Evolutionary conservation across 768 basidiomycete genomes (phyloP).

Genomic region (Amanita phalloides): DNA sequence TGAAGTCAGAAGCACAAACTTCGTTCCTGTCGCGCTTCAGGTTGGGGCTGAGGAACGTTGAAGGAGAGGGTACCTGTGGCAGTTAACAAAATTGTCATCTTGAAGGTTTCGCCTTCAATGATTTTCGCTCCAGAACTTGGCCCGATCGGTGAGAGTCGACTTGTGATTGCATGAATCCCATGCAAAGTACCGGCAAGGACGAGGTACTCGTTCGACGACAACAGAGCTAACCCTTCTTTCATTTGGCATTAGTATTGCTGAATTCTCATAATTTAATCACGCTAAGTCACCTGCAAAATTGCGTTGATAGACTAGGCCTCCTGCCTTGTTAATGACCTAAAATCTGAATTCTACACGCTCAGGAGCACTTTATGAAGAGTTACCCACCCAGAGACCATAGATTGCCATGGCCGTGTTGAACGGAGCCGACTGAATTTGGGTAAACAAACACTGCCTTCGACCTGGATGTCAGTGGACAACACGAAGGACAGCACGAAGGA

Average conservation of each 20-base stretch:
- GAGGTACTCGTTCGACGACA: constrained; percentile 91
- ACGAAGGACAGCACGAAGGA: too few species aligned
- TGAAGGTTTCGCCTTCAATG: constrained; percentile 95
- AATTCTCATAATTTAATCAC: not conserved
- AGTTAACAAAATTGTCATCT: constrained; percentile 85
- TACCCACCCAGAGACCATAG: constrained; percentile 8
- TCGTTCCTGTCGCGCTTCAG: constrained; percentile 54
- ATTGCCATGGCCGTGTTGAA: constrained; percentile 1
- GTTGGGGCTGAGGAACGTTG: not conserved
- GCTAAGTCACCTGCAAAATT: constrained; percentile 66
- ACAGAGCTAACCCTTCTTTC: constrained; percentile 80
- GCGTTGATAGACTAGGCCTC: constrained; percentile 89
- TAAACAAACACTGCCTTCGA: not conserved
- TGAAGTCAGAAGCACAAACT: constrained; percentile 89
- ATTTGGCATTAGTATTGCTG: not conserved
- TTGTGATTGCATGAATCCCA: constrained; percentile 97
- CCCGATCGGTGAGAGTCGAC: constrained; percentile 76
- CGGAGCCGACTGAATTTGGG: not conserved
- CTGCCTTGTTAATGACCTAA: constrained; percentile 96
- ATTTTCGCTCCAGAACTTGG: constrained; percentile 82
- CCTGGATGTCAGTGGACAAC: not conserved
- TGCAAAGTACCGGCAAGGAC: constrained; percentile 95
- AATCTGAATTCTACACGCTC: not conserved
- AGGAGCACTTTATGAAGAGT: not conserved
- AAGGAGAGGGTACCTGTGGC: constrained; percentile 56